These are phyloP conservation scores for Tricholoma furcatifolium DNA, from an alignment of 768 basidiomycete species.

Conservation along the genomic window DNA sequence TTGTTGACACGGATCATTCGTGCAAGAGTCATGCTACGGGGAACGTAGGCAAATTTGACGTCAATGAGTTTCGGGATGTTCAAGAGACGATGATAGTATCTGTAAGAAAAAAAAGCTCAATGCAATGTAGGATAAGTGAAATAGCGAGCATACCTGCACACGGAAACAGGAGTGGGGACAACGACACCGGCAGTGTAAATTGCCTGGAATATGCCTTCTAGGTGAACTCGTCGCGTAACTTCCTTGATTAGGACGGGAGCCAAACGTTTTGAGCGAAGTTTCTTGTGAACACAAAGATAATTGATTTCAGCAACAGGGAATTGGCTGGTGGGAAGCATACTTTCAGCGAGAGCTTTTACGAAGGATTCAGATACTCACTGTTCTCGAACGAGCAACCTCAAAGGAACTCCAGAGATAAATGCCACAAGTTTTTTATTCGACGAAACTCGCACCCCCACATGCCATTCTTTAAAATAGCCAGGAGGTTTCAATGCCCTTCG, in stretches of 20 bases:
- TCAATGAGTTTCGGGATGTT: slow-evolving; percentile 93
- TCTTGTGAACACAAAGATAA: slow-evolving; percentile 97
- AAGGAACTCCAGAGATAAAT: slow-evolving; percentile 92
- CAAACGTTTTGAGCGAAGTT: slow-evolving; percentile 90
- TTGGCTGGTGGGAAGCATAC: slow-evolving; percentile 16
- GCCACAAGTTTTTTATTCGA: slow-evolving; percentile 93
- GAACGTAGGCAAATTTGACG: slow-evolving; percentile 84
- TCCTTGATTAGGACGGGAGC: slow-evolving; percentile 98
- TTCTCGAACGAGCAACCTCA: slow-evolving; percentile 79
- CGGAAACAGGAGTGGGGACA: slow-evolving; percentile 89
- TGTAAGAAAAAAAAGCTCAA: slow-evolving; percentile 26
- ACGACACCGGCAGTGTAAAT: slow-evolving; percentile 95
- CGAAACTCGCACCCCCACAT: slow-evolving; percentile 88
- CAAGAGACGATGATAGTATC: slow-evolving; percentile 89
- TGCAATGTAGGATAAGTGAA: background rate
- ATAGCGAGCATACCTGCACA: slow-evolving; percentile 60
- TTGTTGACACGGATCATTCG: slow-evolving; percentile 81
- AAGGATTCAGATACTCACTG: slow-evolving; percentile 52
- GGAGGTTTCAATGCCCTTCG: slow-evolving; percentile 91
- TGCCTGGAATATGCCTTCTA: slow-evolving; percentile 92
- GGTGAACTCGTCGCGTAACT: slow-evolving; percentile 88
- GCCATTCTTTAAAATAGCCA: slow-evolving; percentile 93
- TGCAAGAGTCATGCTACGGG: slow-evolving; percentile 87
- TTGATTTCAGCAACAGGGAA: slow-evolving; percentile 89
- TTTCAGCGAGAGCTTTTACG: background rate